These are phyloP conservation scores for Aspergillus sclerotialis DNA, from an alignment of 2,329 filamentous ascomycete species.

Conservation along the genomic window DNA sequence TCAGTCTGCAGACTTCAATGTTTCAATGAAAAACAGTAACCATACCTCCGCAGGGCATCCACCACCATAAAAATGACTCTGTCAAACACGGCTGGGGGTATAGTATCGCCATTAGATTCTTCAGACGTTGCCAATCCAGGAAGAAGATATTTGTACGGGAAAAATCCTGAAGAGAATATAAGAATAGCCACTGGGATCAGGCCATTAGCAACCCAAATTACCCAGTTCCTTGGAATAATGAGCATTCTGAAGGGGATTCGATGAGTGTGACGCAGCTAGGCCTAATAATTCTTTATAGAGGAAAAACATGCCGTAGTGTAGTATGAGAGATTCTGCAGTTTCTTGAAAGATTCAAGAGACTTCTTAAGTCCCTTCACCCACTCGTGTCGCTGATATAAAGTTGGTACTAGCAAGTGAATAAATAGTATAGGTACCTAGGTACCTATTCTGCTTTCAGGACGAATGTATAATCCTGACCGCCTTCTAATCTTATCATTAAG, in stretches of 20 bases:
- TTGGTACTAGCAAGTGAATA: no score
- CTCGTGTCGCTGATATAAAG: no score
- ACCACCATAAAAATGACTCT: constrained; percentile 96
- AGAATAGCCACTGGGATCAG: constrained; percentile 68
- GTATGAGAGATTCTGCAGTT: no score
- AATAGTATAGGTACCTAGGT: no score
- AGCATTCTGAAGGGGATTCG: constrained; percentile 12
- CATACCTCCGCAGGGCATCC: constrained; percentile 81
- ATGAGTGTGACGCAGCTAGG: constrained; percentile 1
- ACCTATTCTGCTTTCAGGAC: no score
- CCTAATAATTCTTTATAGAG: neutral
- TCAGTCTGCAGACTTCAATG: constrained; percentile 11
- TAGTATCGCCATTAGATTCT: constrained; percentile 46
- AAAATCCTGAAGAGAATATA: constrained; percentile 84
- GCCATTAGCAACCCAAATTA: constrained; percentile 62
- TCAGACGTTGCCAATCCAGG: constrained; percentile 66
- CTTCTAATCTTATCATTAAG: no score
- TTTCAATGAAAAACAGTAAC: constrained; percentile 2
- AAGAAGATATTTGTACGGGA: constrained; percentile 92
- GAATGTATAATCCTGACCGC: no score
- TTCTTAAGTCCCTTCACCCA: no score
- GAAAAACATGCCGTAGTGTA: no score
- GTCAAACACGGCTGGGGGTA: constrained; percentile 68
- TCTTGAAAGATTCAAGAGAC: no score
- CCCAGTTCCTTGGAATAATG: constrained; percentile 20